These are phyloP conservation scores for Theobroma cacao DNA, from an alignment of 345 rosid genomes.

Conservation along the genomic window DNA sequence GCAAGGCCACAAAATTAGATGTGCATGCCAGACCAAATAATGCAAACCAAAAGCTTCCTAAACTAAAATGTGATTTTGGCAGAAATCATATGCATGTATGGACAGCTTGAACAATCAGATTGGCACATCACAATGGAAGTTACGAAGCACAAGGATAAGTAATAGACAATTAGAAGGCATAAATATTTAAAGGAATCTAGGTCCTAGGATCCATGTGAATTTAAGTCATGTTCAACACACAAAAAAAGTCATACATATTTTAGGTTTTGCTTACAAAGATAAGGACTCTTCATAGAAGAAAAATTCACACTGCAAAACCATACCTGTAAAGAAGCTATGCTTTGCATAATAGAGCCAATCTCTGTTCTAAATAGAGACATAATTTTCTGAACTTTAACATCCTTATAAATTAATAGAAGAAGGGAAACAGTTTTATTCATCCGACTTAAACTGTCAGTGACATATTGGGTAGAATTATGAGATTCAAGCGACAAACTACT, in stretches of 20 bases:
- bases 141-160: neutral
- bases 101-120: neutral
- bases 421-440: slow-evolving; percentile 48
- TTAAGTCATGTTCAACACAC: neutral
- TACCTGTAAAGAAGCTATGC: slow-evolving; percentile 58
- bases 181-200: neutral
- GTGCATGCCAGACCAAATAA: neutral
- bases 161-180: neutral
- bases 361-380: slow-evolving; percentile 43
- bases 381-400: slow-evolving; percentile 40
- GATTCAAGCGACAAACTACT: slow-evolving; percentile 23
- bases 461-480: slow-evolving; percentile 18
- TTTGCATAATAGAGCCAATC: slow-evolving; percentile 38
- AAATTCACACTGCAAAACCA: neutral
- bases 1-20: neutral
- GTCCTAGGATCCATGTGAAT: neutral
- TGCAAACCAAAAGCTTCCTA: neutral
- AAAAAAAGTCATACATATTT: neutral
- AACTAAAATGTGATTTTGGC: neutral
- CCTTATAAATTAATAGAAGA: slow-evolving; percentile 52
- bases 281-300: neutral
- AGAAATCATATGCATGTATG: neutral
- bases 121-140: neutral
- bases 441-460: slow-evolving; percentile 27
- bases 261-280: neutral